Evolutionary conservation across 2,329 filamentous ascomycete genomes (phyloP).

Genomic region (Podosphaera xanthii): DNA sequence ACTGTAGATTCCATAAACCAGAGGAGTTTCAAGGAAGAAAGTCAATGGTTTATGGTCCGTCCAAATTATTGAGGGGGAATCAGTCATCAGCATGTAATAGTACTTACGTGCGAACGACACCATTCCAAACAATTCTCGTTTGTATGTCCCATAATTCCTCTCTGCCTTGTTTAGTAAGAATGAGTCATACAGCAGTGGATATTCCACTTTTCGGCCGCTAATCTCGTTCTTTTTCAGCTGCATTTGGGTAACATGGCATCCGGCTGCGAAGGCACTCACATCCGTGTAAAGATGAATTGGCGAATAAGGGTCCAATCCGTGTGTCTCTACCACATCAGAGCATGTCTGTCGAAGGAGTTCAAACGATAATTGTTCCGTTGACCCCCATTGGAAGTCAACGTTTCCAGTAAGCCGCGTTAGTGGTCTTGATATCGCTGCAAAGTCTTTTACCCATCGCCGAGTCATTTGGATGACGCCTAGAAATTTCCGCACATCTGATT

Average conservation of each 20-base stretch:
- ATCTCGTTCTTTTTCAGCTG: too few relatives aligned
- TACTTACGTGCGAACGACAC: too few relatives aligned
- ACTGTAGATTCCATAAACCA: background rate
- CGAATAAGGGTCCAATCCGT: background rate
- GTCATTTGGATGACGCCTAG: background rate
- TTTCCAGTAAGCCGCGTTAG: background rate
- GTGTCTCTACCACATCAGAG: background rate
- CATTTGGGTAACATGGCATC: too few relatives aligned
- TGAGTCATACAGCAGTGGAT: too few relatives aligned
- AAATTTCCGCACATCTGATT: background rate
- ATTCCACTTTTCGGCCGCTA: too few relatives aligned
- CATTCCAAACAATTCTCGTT: too few relatives aligned
- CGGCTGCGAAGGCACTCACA: too few relatives aligned
- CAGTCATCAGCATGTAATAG: too few relatives aligned
- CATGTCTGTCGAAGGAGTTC: background rate
- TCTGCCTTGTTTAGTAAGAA: too few relatives aligned
- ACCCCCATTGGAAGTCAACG: background rate
- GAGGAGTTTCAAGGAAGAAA: background rate
- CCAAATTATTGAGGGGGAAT: too few relatives aligned
- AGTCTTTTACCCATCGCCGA: background rate
- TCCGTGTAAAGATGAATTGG: too few relatives aligned
- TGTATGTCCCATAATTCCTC: too few relatives aligned
- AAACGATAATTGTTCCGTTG: background rate
- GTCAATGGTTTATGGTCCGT: background rate
- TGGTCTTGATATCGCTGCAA: background rate